phyloP scores from a whole-genome alignment of 257 asterid genomes.

The Ilex aquifolium region DNA sequence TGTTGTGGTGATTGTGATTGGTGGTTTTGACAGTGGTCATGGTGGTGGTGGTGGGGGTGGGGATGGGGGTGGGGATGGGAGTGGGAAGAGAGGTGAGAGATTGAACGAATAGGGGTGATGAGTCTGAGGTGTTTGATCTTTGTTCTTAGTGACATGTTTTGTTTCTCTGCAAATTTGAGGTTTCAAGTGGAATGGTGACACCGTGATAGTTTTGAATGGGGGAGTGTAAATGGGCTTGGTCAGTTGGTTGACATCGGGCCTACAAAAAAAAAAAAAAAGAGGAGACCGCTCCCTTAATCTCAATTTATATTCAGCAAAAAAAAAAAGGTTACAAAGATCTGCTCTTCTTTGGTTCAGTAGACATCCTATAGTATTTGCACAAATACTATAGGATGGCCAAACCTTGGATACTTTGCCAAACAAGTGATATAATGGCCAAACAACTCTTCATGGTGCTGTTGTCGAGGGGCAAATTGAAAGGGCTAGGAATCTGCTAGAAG shows the following conservation, averaged over 20 bases:
- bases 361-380: too few species aligned
- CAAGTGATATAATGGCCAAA: conserved; percentile 19
- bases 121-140: conserved; percentile 52
- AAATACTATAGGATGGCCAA: too few species aligned
- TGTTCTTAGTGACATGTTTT: conserved; percentile 55
- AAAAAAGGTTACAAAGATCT: too few species aligned
- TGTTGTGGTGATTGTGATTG: conserved; percentile 26
- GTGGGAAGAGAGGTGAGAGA: conserved; percentile 9
- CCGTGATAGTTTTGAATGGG: too few species aligned
- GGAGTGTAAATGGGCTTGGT: too few species aligned
- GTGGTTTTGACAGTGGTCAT: not conserved
- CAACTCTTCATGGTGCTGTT: conserved; percentile 42
- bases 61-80: not conserved
- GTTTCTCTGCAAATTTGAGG: not conserved
- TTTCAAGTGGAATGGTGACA: not conserved
- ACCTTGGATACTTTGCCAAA: too few species aligned
- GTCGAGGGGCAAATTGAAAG: conserved; percentile 42
- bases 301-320: too few species aligned
- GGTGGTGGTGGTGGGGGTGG: conserved; percentile 3
- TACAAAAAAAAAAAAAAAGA: too few species aligned
- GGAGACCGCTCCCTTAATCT: too few species aligned
- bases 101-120: conserved; percentile 23
- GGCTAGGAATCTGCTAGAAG: conserved; percentile 41
- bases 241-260: too few species aligned
- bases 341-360: too few species aligned